Base-by-base conservation (phyloP, 202 grass and related monocot species). In the Saccharum hybrid region DNA sequence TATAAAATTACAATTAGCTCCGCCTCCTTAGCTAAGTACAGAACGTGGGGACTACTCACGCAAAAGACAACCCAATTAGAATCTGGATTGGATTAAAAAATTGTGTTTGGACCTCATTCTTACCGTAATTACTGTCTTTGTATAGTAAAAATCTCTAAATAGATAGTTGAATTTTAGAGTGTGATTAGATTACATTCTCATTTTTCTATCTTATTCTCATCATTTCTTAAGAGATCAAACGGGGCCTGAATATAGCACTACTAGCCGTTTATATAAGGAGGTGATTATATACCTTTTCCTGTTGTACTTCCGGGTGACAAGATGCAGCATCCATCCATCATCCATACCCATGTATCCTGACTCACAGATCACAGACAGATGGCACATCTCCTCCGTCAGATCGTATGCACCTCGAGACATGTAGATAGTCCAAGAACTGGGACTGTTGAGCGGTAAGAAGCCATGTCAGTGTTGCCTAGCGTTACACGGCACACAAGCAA, bases 361-460 rank as follows among this genome's bases (percentile, higher is more conserved):
- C 28, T 45, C 57, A 40, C 37, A 75, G 71, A 74, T 57, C 49
- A 63, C 57, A 64, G 22, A 43, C 43, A 7, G 43, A 23, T 31
- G 63, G 23, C 77, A 68, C 77, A 54, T 80, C 69, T 52, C 66
- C 66, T 66, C 77, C 69, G 36, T 76, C 76, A 76, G 77, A 76
- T 71, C 63, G 33, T 66, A 40, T 64, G 12, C 15, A 51, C 49
- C 33, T 38, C 14, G 11, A 65, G 71, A 79, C 80, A 90, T 59
- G 69, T 68, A 90, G 68, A 91, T 81, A 81, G 49, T 87, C 84
- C 89, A 88, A 86, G 89, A 68, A 73, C 10, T 41, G 52, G 2
- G 63, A 90, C 93, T 92, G 83, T 88, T 86, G 2, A 69, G n/a
- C 22, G 86, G 88, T 80, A 92, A 87, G 86, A 85, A 86, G 65